phyloP scores from a whole-genome alignment of 1,139 yeast species.

The Wickerhamomyces sp. region DNA sequence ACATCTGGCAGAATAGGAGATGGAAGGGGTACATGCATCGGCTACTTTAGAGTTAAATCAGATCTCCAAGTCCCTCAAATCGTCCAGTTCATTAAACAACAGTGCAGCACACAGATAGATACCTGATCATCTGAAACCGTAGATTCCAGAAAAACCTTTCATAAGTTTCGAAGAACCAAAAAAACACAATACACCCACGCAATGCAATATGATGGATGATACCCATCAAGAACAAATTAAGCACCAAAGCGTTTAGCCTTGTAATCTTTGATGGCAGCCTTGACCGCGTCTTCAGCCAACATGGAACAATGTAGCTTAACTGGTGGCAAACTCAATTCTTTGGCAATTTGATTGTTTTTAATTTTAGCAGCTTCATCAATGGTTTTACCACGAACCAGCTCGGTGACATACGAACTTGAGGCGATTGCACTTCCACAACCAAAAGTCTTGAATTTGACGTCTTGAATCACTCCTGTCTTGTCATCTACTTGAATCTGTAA shows the following conservation, averaged over 20 bases:
- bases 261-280: conserved; percentile 95
- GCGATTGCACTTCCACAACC: conserved; percentile 99
- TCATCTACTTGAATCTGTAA: conserved; percentile 91
- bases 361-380: conserved; percentile 90
- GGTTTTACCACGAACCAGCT: conserved; percentile 90
- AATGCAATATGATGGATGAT: too few species aligned
- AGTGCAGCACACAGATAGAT: too few species aligned
- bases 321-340: conserved; percentile 91
- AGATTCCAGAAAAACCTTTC: background rate
- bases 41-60: too few species aligned
- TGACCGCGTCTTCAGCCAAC: conserved; percentile 98
- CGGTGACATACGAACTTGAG: conserved; percentile 90
- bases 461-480: conserved; percentile 83
- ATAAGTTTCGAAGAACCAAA: background rate
- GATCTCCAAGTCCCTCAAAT: too few species aligned
- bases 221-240: background rate
- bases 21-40: too few species aligned
- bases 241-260: conserved; percentile 50
- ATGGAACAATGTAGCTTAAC: conserved; percentile 96
- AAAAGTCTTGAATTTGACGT: conserved; percentile 95
- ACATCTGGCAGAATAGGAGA: too few species aligned
- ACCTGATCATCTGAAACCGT: too few species aligned
- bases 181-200: background rate
- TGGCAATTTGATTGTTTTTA: conserved; percentile 88
- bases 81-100: too few species aligned